These are phyloP conservation scores for Trichomonas vaginalis DNA, from an alignment of 208 protist species.

Conservation along the genomic window DNA sequence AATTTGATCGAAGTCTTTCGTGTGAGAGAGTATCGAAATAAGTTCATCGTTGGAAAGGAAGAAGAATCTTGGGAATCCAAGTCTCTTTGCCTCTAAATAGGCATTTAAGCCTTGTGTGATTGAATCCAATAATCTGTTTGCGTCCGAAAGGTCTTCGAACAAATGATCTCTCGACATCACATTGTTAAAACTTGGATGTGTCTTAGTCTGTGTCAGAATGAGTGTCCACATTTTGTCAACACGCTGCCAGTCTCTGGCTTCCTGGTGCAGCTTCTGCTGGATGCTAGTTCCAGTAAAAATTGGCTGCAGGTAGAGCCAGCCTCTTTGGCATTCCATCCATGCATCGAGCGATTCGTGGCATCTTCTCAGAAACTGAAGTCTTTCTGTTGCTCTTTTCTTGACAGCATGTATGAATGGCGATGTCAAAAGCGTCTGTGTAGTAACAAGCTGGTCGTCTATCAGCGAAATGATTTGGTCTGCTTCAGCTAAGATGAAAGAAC, in stretches of 20 bases:
- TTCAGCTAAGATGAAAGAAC: constrained; percentile 39
- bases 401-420: constrained; percentile 52
- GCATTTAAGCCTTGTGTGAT: constrained; percentile 58
- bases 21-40: too few species aligned
- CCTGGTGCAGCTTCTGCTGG: constrained; percentile 73
- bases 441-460: constrained; percentile 22
- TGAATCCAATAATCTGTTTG: constrained; percentile 60
- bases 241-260: constrained; percentile 53
- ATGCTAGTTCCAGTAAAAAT: constrained; percentile 88
- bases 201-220: constrained; percentile 34
- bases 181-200: constrained; percentile 55
- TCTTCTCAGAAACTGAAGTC: constrained; percentile 34
- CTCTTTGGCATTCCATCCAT: constrained; percentile 58
- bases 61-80: constrained; percentile 58
- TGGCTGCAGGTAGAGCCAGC: too few species aligned
- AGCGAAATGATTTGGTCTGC: constrained; percentile 18
- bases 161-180: constrained; percentile 72
- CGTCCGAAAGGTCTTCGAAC: constrained; percentile 55
- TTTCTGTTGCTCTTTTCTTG: constrained; percentile 36
- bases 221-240: constrained; percentile 39
- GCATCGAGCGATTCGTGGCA: constrained; percentile 40
- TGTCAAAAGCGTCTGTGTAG: constrained; percentile 27
- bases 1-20: too few species aligned
- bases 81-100: constrained; percentile 66
- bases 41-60: too few species aligned